Evolutionary conservation across 78 protist species (phyloP).

Genomic region (Pigoraptor vietnamica): DNA sequence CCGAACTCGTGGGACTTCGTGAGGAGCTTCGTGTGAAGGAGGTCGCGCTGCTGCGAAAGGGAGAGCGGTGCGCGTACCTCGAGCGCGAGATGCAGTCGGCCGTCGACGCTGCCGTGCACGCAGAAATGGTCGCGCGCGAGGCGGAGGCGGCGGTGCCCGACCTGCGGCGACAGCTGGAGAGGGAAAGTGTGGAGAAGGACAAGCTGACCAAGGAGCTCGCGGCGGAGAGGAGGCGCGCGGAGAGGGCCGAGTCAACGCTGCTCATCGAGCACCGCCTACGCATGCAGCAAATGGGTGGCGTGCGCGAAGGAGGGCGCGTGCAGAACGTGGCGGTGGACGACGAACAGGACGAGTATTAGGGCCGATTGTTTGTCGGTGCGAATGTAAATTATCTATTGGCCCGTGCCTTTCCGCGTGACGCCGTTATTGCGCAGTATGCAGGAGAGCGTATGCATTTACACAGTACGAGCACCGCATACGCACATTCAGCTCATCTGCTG

Average conservation of each 20-base stretch:
- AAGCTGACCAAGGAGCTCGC: background rate
- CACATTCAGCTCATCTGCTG: too few relatives aligned
- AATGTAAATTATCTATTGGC: too few relatives aligned
- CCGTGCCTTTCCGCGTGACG: too few relatives aligned
- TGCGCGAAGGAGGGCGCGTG: background rate
- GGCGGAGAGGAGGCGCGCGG: background rate
- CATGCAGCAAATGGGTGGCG: background rate
- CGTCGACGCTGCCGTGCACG: background rate
- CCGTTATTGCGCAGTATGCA: too few relatives aligned
- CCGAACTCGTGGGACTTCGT: background rate
- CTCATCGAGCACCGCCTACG: background rate
- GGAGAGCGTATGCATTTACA: too few relatives aligned
- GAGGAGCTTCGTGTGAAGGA: background rate
- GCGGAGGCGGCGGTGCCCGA: background rate
- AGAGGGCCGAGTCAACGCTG: background rate
- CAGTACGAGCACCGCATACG: too few relatives aligned
- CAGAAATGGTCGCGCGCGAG: background rate
- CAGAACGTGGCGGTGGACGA: background rate
- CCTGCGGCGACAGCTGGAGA: background rate
- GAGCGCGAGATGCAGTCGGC: background rate
- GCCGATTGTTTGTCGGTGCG: too few relatives aligned
- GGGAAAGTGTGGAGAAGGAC: background rate
- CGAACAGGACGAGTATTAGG: too few relatives aligned
- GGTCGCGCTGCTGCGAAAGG: background rate
- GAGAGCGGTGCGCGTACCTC: background rate